A percentile compares a stretch with the other conserved stretches of the same genome.
These are phyloP conservation scores for Inonotus obliquus DNA, from an alignment of 1,284 basidiomycete species.

Conservation along the genomic window DNA sequence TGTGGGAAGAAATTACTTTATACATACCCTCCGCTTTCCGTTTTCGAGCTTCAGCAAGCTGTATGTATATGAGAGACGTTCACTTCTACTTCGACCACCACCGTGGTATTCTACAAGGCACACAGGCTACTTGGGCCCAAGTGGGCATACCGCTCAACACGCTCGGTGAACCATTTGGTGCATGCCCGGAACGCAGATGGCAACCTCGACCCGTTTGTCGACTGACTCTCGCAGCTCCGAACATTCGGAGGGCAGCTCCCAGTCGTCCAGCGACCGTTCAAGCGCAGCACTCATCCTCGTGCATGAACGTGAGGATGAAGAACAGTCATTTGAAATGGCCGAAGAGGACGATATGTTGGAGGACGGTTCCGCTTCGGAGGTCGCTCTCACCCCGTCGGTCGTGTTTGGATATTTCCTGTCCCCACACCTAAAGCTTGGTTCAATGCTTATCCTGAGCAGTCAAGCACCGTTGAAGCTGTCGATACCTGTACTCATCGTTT, in stretches of 20 bases:
- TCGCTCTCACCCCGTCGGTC: slow-evolving; percentile 44
- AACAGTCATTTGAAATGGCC: slow-evolving; percentile 2
- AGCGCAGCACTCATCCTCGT: slow-evolving; percentile 17
- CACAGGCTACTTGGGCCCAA: not conserved
- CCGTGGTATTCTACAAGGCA: not conserved
- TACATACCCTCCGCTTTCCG: too few species aligned
- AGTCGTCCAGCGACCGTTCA: slow-evolving; percentile 1
- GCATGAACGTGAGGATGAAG: slow-evolving; percentile 17
- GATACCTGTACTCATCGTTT: slow-evolving; percentile 47
- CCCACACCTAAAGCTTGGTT: slow-evolving; percentile 66
- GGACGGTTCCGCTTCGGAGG: not conserved
- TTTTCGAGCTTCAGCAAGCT: too few species aligned
- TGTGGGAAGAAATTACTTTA: too few species aligned
- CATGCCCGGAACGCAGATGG: slow-evolving; percentile 7
- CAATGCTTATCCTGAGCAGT: slow-evolving; percentile 49
- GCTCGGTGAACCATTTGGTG: not conserved
- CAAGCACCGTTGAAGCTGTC: slow-evolving; percentile 44
- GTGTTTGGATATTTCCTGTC: slow-evolving; percentile 66
- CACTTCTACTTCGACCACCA: too few species aligned
- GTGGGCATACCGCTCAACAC: not conserved
- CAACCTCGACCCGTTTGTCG: slow-evolving; percentile 4
- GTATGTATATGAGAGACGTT: too few species aligned
- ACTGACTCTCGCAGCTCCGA: slow-evolving; percentile 7
- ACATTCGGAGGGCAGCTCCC: not conserved
- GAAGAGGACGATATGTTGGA: slow-evolving; percentile 9